phyloP scores from a whole-genome alignment of 306 rosid genomes.

The Mimosa bimucronata region DNA sequence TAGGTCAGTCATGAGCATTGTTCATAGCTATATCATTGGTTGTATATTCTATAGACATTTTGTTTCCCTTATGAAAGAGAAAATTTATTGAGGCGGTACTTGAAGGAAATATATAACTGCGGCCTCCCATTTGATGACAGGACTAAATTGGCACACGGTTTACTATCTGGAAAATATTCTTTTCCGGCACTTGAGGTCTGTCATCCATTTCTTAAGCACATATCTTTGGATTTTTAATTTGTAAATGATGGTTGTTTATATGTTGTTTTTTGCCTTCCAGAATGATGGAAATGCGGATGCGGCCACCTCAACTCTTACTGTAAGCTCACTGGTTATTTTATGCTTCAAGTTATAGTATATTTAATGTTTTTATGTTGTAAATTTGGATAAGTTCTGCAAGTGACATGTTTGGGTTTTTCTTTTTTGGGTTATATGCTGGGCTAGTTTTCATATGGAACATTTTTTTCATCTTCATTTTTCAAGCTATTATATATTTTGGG shows the following conservation, averaged over 20 bases:
- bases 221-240: constrained; percentile 24
- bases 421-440: neutral
- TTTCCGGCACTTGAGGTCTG: constrained; percentile 68
- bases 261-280: constrained; percentile 48
- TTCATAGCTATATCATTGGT: neutral
- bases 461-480: neutral
- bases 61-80: constrained; percentile 10
- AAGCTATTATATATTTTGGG: neutral
- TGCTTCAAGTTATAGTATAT: neutral
- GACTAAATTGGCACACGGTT: constrained; percentile 82
- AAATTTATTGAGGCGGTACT: constrained; percentile 16
- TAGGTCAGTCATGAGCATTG: neutral
- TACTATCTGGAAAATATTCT: constrained; percentile 87
- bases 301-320: constrained; percentile 55
- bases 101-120: constrained; percentile 26
- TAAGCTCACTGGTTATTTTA: constrained; percentile 52
- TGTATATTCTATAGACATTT: constrained; percentile 10
- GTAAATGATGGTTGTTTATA: constrained; percentile 10
- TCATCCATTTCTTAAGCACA: neutral
- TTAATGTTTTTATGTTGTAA: neutral
- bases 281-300: constrained; percentile 53
- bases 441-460: neutral
- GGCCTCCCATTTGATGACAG: constrained; percentile 48
- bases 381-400: neutral
- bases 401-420: neutral